Conservation (phyloP, 2,329 filamentous ascomycete genomes). For the Talaromyces verruculosus region DNA sequence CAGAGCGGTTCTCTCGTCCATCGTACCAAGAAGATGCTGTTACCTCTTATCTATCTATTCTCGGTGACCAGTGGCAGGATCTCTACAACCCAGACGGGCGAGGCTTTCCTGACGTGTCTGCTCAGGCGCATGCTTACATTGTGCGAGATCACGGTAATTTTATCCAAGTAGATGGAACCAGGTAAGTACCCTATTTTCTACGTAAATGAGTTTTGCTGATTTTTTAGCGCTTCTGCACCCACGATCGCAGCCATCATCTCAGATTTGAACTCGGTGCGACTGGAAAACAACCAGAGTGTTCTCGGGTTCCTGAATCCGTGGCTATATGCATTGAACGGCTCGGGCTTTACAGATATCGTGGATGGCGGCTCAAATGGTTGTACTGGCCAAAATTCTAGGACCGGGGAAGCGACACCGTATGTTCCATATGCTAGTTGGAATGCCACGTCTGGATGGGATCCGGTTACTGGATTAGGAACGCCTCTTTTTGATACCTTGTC, state of each 20-base stretch:
- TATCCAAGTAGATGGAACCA: constrained; percentile 50
- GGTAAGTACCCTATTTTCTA: constrained; percentile 27
- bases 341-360: constrained; percentile 52
- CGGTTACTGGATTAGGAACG: constrained; percentile 43
- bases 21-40: constrained; percentile 50
- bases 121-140: constrained; percentile 51
- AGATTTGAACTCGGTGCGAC: constrained; percentile 63
- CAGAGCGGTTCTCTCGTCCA: constrained; percentile 50
- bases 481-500: constrained; percentile 31
- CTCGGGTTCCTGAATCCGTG: constrained; percentile 64
- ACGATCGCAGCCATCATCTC: constrained; percentile 63
- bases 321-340: constrained; percentile 52
- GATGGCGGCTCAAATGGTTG: constrained; percentile 51
- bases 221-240: constrained; percentile 57
- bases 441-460: constrained; percentile 47
- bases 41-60: constrained; percentile 42
- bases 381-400: constrained; percentile 36
- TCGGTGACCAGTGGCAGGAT: constrained; percentile 46
- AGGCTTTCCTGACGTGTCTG: constrained; percentile 62
- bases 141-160: constrained; percentile 42
- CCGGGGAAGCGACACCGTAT: constrained; percentile 35
- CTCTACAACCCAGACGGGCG: constrained; percentile 56
- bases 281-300: constrained; percentile 53
- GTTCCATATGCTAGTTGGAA: constrained; percentile 53
- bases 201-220: constrained; percentile 12